Percentiles rank a stretch among this genome's conserved stretches.
These are phyloP conservation scores for Pichia cactophila DNA, from an alignment of 1,139 yeast genomes.

Conservation along the genomic window DNA sequence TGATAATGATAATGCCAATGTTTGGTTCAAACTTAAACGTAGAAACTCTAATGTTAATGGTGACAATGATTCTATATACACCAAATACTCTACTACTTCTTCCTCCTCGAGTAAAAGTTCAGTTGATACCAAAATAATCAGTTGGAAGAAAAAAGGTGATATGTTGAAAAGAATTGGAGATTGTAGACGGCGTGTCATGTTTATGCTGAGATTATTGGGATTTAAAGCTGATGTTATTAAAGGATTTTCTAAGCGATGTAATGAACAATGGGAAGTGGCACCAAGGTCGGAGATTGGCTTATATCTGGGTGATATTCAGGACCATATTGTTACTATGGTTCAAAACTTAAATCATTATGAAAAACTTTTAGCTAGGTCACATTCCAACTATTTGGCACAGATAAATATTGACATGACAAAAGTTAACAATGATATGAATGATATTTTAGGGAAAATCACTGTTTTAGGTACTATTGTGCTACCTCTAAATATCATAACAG, in stretches of 20 bases:
- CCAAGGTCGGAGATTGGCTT: constrained; percentile 77
- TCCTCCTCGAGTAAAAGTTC: constrained; percentile 28
- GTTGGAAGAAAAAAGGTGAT: constrained; percentile 90
- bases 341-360: constrained; percentile 92
- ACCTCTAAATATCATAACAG: constrained; percentile 91
- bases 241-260: constrained; percentile 86
- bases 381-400: constrained; percentile 92
- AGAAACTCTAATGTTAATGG: constrained; percentile 24
- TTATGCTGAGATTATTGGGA: constrained; percentile 72
- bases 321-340: constrained; percentile 91
- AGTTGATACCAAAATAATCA: constrained; percentile 49
- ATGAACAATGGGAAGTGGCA: constrained; percentile 72
- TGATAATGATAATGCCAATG: constrained; percentile 13
- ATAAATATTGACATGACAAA: constrained; percentile 95
- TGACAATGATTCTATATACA: constrained; percentile 18
- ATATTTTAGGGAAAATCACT: constrained; percentile 87
- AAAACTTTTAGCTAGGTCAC: constrained; percentile 84
- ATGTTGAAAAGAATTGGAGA: constrained; percentile 93
- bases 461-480: constrained; percentile 89
- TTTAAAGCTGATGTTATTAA: constrained; percentile 94
- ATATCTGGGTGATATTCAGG: constrained; percentile 91
- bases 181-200: constrained; percentile 90
- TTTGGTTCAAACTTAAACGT: constrained; percentile 25
- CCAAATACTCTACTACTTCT: background rate
- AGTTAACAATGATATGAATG: constrained; percentile 96